phyloP scores from a whole-genome alignment of 306 rosid species.

The Fagus sylvatica region DNA sequence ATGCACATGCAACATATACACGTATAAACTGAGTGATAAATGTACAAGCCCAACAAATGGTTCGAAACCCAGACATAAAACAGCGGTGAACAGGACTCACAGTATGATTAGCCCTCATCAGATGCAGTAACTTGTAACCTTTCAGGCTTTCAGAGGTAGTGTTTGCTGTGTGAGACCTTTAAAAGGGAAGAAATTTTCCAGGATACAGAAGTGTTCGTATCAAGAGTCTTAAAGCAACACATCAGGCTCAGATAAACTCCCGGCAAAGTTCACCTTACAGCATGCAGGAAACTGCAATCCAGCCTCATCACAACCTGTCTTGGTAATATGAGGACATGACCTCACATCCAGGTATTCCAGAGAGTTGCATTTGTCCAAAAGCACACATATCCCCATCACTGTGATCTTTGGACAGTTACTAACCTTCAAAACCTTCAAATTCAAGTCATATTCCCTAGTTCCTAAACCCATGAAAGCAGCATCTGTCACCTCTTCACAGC shows the following conservation, averaged over 20 bases:
- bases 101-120: background rate
- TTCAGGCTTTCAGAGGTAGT: background rate
- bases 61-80: background rate
- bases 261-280: slow-evolving; percentile 76
- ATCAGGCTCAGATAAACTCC: slow-evolving; percentile 62
- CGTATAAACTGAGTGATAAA: background rate
- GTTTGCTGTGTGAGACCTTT: background rate
- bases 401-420: slow-evolving; percentile 85
- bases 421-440: slow-evolving; percentile 72
- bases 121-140: background rate
- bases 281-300: slow-evolving; percentile 68
- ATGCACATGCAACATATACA: slow-evolving; percentile 23
- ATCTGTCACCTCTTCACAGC: slow-evolving; percentile 94
- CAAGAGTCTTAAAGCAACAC: slow-evolving; percentile 40
- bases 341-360: slow-evolving; percentile 86
- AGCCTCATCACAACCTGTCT: slow-evolving; percentile 71
- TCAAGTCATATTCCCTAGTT: slow-evolving; percentile 45
- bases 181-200: background rate
- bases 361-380: slow-evolving; percentile 57
- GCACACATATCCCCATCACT: slow-evolving; percentile 64
- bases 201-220: slow-evolving; percentile 14
- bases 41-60: background rate
- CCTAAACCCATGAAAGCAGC: slow-evolving; percentile 66
- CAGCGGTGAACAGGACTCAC: background rate
- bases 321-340: slow-evolving; percentile 77